These are phyloP conservation scores for Tremella yokohamensis DNA, from an alignment of 768 basidiomycete species.

Conservation along the genomic window DNA sequence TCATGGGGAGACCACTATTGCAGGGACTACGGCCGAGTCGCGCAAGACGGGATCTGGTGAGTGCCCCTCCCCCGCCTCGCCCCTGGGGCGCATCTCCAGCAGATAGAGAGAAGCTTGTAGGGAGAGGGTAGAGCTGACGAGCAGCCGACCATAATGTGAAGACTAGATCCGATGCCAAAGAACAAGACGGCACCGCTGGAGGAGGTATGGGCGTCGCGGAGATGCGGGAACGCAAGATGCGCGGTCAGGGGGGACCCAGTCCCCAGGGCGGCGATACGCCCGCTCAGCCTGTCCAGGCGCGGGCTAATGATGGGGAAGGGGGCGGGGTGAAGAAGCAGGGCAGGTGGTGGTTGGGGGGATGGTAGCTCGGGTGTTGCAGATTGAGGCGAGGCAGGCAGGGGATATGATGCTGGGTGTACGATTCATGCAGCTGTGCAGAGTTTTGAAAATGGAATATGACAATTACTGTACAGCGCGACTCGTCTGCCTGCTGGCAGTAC, in stretches of 20 bases:
- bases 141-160: conserved; percentile 39
- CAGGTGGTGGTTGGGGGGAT: conserved; percentile 28
- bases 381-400: neutral
- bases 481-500: too few relatives aligned
- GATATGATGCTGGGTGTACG: too few relatives aligned
- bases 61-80: conserved; percentile 9
- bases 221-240: conserved; percentile 50
- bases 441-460: too few relatives aligned
- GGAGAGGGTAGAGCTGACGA: neutral
- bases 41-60: conserved; percentile 34
- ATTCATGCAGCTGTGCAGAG: too few relatives aligned
- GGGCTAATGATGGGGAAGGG: conserved; percentile 18
- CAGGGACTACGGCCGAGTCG: conserved; percentile 34
- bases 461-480: too few relatives aligned
- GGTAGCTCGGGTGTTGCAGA: too few relatives aligned
- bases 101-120: too few relatives aligned
- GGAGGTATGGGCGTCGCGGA: conserved; percentile 48
- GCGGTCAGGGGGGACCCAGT: conserved; percentile 44
- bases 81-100: neutral
- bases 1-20: conserved; percentile 28
- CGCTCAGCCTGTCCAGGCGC: conserved; percentile 13
- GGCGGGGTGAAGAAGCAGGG: conserved; percentile 23
- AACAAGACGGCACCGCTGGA: conserved; percentile 42
- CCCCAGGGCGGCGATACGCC: conserved; percentile 36
- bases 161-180: conserved; percentile 34